Evolutionary conservation across 192 early-diverging fungal genomes (phyloP).

Genomic region (Coemansia sp.): DNA sequence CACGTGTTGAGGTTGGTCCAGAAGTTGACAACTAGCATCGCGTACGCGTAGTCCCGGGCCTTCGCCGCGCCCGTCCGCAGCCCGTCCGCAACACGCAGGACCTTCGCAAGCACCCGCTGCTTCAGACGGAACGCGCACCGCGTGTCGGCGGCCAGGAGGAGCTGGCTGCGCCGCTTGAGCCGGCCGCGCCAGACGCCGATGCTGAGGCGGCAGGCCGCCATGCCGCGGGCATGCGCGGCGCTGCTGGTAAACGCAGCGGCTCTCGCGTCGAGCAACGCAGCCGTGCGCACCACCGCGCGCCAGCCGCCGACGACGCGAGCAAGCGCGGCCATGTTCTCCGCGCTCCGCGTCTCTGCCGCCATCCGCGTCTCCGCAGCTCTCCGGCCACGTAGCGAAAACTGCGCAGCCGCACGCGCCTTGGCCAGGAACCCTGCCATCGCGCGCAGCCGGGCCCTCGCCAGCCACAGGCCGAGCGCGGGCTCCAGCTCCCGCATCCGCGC

Average conservation of each 20-base stretch:
- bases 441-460: not conserved
- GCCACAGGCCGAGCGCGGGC: not conserved
- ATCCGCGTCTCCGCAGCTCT: not conserved
- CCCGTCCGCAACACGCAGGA: not conserved
- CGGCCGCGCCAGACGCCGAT: conserved; percentile 10
- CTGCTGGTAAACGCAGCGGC: conserved; percentile 10
- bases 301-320: conserved; percentile 8
- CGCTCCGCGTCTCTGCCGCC: not conserved
- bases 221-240: not conserved
- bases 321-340: not conserved
- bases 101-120: conserved; percentile 5
- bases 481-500: conserved; percentile 8
- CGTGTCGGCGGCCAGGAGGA: conserved; percentile 13
- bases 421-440: not conserved
- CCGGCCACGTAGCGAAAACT: not conserved
- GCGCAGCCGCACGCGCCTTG: conserved; percentile 8
- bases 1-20: not conserved
- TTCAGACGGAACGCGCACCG: not conserved
- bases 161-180: conserved; percentile 10
- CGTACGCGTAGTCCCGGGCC: no score
- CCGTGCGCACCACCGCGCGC: conserved; percentile 2
- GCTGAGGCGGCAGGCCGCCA: conserved; percentile 4
- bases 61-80: not conserved
- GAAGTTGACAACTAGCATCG: no score
- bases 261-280: not conserved